Base-by-base conservation (phyloP, 257 asterid genomes). In the Primulina huaijiensis region DNA sequence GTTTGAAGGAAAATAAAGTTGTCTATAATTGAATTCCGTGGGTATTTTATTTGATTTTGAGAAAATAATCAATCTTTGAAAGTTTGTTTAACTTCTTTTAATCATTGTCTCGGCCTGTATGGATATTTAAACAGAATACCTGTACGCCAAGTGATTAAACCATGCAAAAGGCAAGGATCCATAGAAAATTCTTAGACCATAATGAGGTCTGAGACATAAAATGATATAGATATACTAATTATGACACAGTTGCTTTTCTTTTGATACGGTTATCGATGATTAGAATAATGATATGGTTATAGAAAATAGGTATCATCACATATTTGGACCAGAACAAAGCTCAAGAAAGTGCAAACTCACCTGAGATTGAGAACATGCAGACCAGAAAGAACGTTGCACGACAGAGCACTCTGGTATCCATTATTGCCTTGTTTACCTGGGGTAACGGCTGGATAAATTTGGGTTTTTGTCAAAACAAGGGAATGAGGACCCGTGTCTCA, bases 361-460 rank as follows among this genome's bases (percentile, higher is more conserved):
- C 98, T 83, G 92, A 79, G 75, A 82, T 62, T 25, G 77, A 29
- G 58, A 75, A 64, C 72, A 83, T 64, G 60, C 81, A 85, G 61
- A 89, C 75, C 77, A 88, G 71, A 69, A 82, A 30, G 80, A 80
- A 72, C 71, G 77, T 16, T 43, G 71, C 72, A 64, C n/a, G 69
- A 35, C 30, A 70, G 69, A 73, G 76, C 67, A 71, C 43, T 67
- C 76, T 53, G 23, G 78, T 82, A 38, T 63, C 81, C 90, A 82
- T 84, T 46, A 37, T 66, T 21, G 34, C 58, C 52, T 61, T 72
- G 72, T 29, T 34, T 2, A 14, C 19, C 55, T 1, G 55, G 37
- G 27, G 3, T 20, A 66, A 25, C 17, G 60, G 56, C 35, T 35
- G 20, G 23, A 75, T 65, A 14, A 34, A 69, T 64, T 56, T 35